Percentiles rank a stretch among this genome's conserved stretches.
These are phyloP conservation scores for Stenogyne calaminthoides DNA, from an alignment of 305 asterid species.

Conservation along the genomic window DNA sequence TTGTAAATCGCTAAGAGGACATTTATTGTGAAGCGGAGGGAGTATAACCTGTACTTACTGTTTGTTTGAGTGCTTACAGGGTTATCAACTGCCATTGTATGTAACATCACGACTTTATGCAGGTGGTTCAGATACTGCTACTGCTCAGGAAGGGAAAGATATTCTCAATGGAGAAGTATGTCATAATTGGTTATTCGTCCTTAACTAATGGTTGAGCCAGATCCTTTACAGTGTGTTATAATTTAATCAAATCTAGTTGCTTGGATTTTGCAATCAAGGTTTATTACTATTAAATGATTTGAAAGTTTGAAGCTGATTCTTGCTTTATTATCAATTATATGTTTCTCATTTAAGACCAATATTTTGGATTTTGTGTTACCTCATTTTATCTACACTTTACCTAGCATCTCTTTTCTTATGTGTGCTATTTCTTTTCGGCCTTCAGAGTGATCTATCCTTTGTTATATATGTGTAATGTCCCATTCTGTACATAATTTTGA, in stretches of 20 bases:
- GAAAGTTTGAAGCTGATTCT: conserved; percentile 14
- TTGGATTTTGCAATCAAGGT: conserved; percentile 17
- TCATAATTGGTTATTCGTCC: conserved; percentile 28
- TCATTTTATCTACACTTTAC: neutral
- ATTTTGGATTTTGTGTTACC: neutral
- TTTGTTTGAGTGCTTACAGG: conserved; percentile 26
- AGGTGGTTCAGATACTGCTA: conserved; percentile 36
- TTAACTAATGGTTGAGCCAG: conserved; percentile 32
- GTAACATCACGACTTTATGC: conserved; percentile 27
- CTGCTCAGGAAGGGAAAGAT: conserved; percentile 38
- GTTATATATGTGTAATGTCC: neutral
- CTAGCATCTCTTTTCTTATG: neutral
- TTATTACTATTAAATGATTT: neutral
- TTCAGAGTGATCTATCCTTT: neutral
- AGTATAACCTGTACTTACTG: conserved; percentile 10
- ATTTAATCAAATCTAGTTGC: neutral
- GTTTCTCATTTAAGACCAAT: neutral
- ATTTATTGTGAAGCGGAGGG: too few relatives aligned
- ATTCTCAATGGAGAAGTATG: conserved; percentile 41
- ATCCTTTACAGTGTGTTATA: conserved; percentile 19
- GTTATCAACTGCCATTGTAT: conserved; percentile 25
- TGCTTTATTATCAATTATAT: neutral
- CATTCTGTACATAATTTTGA: neutral
- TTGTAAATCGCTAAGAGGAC: too few relatives aligned
- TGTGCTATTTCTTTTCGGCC: neutral